Evolutionary conservation across 257 asterid genomes (phyloP).

Genomic region (Craterostigma plantagineum): DNA sequence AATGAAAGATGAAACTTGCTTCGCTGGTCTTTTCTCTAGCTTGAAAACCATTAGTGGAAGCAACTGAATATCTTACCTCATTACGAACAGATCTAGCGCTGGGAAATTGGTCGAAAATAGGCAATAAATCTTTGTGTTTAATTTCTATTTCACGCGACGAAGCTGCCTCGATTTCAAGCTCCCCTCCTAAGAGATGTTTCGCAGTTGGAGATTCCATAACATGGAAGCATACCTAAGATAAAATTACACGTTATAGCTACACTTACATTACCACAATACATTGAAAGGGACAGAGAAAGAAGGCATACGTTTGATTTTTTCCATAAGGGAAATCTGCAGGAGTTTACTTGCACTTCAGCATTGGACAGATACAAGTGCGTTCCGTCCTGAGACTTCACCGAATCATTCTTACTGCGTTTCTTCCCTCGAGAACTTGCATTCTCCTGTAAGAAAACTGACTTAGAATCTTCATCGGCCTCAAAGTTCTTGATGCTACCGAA

Average conservation of each 20-base stretch:
- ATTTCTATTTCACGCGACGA: slow-evolving; percentile 37
- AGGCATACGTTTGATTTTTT: slow-evolving; percentile 15
- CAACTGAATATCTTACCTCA: slow-evolving; percentile 17
- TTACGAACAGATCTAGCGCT: slow-evolving; percentile 24
- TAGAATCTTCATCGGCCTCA: slow-evolving; percentile 17
- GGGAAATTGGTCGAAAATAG: slow-evolving; percentile 34
- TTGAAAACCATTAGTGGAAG: slow-evolving; percentile 16
- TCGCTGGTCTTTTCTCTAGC: slow-evolving; percentile 26
- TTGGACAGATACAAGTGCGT: slow-evolving; percentile 37
- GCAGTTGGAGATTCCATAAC: slow-evolving; percentile 10
- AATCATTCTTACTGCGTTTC: slow-evolving; percentile 17
- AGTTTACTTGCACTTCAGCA: slow-evolving; percentile 55
- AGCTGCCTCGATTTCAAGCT: slow-evolving; percentile 42
- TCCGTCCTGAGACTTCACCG: slow-evolving; percentile 21
- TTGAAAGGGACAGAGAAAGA: too few relatives aligned
- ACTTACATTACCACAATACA: background rate
- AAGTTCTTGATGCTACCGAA: slow-evolving; percentile 25
- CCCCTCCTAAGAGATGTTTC: slow-evolving; percentile 26
- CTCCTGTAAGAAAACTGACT: too few relatives aligned
- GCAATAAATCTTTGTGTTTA: slow-evolving; percentile 35
- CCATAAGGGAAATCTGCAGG: slow-evolving; percentile 45
- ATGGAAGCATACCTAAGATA: background rate
- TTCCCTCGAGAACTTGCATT: slow-evolving; percentile 13
- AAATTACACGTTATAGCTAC: background rate
- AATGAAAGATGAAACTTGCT: slow-evolving; percentile 31